Percentiles rank a stretch among this genome's conserved stretches.
These are phyloP conservation scores for Galerina marginata DNA, from an alignment of 768 basidiomycete species.

Conservation along the genomic window DNA sequence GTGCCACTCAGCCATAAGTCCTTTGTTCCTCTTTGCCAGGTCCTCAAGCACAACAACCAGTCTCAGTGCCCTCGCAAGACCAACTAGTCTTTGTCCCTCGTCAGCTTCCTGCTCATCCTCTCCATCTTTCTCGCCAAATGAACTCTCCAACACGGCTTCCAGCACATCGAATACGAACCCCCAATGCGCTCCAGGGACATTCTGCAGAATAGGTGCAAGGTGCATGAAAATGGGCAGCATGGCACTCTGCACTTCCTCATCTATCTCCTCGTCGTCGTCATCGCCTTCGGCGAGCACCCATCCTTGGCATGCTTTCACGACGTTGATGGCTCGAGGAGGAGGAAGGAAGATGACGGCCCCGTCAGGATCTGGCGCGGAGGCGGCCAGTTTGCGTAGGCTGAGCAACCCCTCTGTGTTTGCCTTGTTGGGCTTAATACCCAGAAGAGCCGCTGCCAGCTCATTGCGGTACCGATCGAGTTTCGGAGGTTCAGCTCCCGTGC, in stretches of 20 bases:
- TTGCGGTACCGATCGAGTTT: slow-evolving; percentile 84
- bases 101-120: slow-evolving; percentile 13
- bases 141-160: slow-evolving; percentile 80
- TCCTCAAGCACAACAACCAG: slow-evolving; percentile 75
- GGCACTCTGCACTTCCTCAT: slow-evolving; percentile 79
- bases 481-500: slow-evolving; percentile 68
- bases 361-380: slow-evolving; percentile 77
- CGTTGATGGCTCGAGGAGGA: slow-evolving; percentile 83
- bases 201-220: slow-evolving; percentile 88
- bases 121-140: slow-evolving; percentile 14
- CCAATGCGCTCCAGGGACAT: slow-evolving; percentile 89
- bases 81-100: slow-evolving; percentile 49
- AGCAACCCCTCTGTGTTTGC: slow-evolving; percentile 75
- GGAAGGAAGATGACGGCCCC: slow-evolving; percentile 86
- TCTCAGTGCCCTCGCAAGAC: slow-evolving; percentile 71
- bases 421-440: slow-evolving; percentile 65
- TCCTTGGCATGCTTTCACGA: slow-evolving; percentile 82
- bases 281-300: slow-evolving; percentile 75
- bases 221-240: slow-evolving; percentile 77
- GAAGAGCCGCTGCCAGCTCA: slow-evolving; percentile 83
- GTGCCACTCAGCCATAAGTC: slow-evolving; percentile 72
- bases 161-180: slow-evolving; percentile 88
- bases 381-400: slow-evolving; percentile 69
- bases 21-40: slow-evolving; percentile 72
- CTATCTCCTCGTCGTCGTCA: slow-evolving; percentile 71